Base-by-base conservation (phyloP, 805 yeast genomes). In the Candida parachauliodes region DNA sequence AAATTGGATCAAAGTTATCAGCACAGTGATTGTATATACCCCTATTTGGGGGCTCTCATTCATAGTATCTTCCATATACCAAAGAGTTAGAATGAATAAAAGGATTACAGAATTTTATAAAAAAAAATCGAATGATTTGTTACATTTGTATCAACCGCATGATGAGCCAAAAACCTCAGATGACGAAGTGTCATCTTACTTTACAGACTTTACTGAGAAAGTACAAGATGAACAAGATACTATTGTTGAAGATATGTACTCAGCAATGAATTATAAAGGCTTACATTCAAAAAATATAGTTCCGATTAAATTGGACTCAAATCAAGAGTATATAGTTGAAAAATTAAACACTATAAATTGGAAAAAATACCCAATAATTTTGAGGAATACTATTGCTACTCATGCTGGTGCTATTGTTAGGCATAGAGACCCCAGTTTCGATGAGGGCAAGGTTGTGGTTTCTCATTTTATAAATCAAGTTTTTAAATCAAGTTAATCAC, bases 391-490 rank as follows among this genome's bases (percentile, higher is more conserved):
- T 5, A 70, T 70, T 34, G 74, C 79, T 30, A 75, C 94, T 1
- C 96, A 87, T 52, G 87, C 94, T 1, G 94, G 93, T 1, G 81
- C 87, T 2, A 83, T 87, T 41, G 85, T 81, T 29, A 71, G 95
- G 34, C 61, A 62, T 17, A 74, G 72, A 21, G 68, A 70, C 8
- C 69, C 70, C 8, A 26, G 34, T 8, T 79, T 81, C 44, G 75
- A 59, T 23, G 94, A 87, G 56, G 96, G 96, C 1, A 74, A 77
- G 49, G 53, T 66, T 2, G 86, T 83, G 4, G 72, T 86, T 19
- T 60, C 58, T 28, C 95, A 86, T 55, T 82, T 83, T 71, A 59
- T 81, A 8, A 61, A 71, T 2, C 55, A 62, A 37, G 56, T 54
- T 3, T 58, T 65, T 18, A 36, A 26, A 36, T 19, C 26, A 12